These are phyloP conservation scores for Fusarium anguioides DNA, from an alignment of 2,329 filamentous ascomycete genomes.

Conservation along the genomic window DNA sequence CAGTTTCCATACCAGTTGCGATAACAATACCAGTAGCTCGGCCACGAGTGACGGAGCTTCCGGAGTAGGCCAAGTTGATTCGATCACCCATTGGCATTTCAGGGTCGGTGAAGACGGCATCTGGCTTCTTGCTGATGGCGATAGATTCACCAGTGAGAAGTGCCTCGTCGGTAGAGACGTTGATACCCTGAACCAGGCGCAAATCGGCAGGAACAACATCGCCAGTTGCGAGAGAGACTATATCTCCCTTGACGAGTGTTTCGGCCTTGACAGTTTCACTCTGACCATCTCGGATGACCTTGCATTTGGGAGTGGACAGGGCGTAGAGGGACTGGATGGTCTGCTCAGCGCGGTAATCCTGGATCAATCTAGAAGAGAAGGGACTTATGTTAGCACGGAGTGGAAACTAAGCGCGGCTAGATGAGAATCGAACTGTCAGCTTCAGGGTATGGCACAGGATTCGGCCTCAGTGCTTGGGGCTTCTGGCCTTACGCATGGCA, in stretches of 20 bases:
- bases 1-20: constrained; percentile 77
- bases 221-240: constrained; percentile 71
- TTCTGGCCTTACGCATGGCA: constrained; percentile 42
- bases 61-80: constrained; percentile 76
- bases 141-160: constrained; percentile 79
- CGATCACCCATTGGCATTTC: constrained; percentile 75
- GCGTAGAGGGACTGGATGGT: constrained; percentile 70
- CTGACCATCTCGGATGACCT: constrained; percentile 65
- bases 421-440: constrained; percentile 39
- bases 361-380: constrained; percentile 58
- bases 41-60: constrained; percentile 77
- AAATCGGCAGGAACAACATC: constrained; percentile 78
- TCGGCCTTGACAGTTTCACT: constrained; percentile 65
- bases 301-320: constrained; percentile 68
- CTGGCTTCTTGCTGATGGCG: constrained; percentile 73
- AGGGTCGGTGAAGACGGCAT: constrained; percentile 62
- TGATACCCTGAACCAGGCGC: constrained; percentile 73
- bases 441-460: constrained; percentile 46
- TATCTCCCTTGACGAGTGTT: constrained; percentile 72
- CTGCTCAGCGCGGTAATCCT: constrained; percentile 71
- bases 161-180: constrained; percentile 80
- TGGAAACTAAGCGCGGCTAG: constrained; percentile 21
- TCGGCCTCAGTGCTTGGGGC: constrained; percentile 44
- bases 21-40: constrained; percentile 76
- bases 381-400: constrained; percentile 43